Evolutionary conservation across 805 yeast species (phyloP), one percentile per base, ranked within the genome.

Genomic region (Pichia scutulata): DNA sequence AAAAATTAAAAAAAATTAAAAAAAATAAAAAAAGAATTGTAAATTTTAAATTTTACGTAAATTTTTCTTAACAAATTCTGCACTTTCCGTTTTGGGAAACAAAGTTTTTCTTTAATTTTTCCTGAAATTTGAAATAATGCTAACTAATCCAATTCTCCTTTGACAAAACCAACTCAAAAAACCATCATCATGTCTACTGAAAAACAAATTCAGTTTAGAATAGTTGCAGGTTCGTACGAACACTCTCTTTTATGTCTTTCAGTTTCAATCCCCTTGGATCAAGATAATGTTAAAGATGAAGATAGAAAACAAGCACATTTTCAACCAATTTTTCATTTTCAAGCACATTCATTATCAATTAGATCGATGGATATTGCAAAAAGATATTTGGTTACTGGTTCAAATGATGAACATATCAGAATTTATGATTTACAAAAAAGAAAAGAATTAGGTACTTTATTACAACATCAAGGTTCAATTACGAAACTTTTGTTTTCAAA

Each of bases 161-260:
- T 24, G 26, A 24, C 5, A 6, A 24, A 6, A 24, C 5, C 8
- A 6, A 24, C 26, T 24, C 5, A 28, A 28, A 13, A 7, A 2
- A 28, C 24, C 40, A 9, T 19, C 22, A 26, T 7, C 8, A 41
- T 41, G 44, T 18, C 36, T 10, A 26, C 28, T 3, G 36, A 33
- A 33, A 33, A 39, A n/a, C 49, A 55, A 41, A 48, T 60, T 5
- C 79, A 75, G 59, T 85, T 92, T 57, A 76, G 99, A 64, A 81
- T 93, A 23, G 77, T 92, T 59, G 95, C 88, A 13, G 99, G 99
- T 24, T 89, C 97, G 0, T 93, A 93, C 61, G 99, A 93, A 69
- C 99, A 93, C 69, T 88, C 89, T 55, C 68, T 93, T 44, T 70
- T 90, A 40, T 89, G 97, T 72, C 73, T 89, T 16, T 87, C 97